phyloP scores from a whole-genome alignment of 768 basidiomycete genomes.

The Mycena maculata region DNA sequence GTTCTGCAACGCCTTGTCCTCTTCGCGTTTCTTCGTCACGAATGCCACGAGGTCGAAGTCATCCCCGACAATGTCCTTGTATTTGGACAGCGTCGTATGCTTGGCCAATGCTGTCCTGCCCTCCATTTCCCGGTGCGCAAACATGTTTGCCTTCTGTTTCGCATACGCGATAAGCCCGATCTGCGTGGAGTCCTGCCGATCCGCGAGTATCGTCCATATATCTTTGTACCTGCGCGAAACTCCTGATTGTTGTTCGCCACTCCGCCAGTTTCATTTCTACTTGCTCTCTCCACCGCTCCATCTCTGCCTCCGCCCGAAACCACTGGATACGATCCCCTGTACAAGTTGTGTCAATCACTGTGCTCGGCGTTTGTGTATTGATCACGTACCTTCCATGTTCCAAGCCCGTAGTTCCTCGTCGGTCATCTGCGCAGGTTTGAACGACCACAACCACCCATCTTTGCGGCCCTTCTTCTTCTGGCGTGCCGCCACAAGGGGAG shows the following conservation, averaged over 20 bases:
- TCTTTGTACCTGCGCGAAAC: background rate
- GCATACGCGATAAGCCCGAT: constrained; percentile 10
- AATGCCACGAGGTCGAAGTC: background rate
- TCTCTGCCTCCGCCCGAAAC: constrained; percentile 19
- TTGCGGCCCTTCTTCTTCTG: background rate
- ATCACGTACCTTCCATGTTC: constrained; percentile 13
- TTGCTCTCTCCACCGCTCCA: constrained; percentile 12
- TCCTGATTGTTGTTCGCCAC: constrained; percentile 8
- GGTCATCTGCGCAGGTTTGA: background rate
- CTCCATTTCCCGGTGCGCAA: background rate
- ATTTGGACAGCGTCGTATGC: background rate
- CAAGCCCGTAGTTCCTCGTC: background rate
- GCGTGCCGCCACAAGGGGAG: background rate
- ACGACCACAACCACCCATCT: constrained; percentile 14
- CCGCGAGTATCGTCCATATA: background rate
- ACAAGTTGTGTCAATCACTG: background rate
- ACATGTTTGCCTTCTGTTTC: constrained; percentile 10
- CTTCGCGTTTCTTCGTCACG: background rate
- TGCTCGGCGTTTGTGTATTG: too few relatives aligned
- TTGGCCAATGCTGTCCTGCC: background rate
- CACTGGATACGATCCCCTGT: constrained; percentile 14
- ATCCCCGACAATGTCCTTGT: background rate
- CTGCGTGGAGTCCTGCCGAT: background rate
- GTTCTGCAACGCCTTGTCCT: background rate
- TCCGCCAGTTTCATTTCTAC: constrained; percentile 4